phyloP scores from a whole-genome alignment of 2,329 filamentous ascomycete genomes.

The Colletotrichum tofieldiae region DNA sequence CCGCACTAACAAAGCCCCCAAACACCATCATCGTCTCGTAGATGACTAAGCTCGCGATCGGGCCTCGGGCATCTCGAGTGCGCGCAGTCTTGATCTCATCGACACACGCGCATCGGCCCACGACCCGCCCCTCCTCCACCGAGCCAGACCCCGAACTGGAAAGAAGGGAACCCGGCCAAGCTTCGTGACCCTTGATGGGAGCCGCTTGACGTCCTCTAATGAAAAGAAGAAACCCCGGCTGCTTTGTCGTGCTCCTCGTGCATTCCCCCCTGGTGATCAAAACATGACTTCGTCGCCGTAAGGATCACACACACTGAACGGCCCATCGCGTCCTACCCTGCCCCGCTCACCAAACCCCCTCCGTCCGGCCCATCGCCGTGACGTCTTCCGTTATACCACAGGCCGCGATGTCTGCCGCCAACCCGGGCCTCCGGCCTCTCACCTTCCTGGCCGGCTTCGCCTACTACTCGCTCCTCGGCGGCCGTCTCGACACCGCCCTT shows the following conservation, averaged over 20 bases:
- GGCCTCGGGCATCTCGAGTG: not conserved
- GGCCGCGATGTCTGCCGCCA: slow-evolving; percentile 10
- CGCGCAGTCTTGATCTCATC: slow-evolving; percentile 38
- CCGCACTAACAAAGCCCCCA: not conserved
- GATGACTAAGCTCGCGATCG: slow-evolving; percentile 18
- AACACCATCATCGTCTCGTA: too few species aligned
- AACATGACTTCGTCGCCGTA: slow-evolving; percentile 36
- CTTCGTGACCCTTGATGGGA: slow-evolving; percentile 24
- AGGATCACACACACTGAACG: not conserved
- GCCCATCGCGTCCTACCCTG: not conserved
- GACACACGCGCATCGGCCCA: slow-evolving; percentile 33
- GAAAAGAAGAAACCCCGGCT: not conserved
- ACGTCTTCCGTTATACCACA: not conserved
- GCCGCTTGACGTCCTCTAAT: not conserved
- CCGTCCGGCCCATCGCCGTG: not conserved
- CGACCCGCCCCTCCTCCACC: slow-evolving; percentile 29
- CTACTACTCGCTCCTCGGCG: slow-evolving; percentile 46
- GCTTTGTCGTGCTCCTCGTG: not conserved
- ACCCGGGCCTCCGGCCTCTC: slow-evolving; percentile 26
- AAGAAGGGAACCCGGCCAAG: not conserved
- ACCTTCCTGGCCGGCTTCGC: slow-evolving; percentile 40
- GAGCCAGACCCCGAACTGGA: slow-evolving; percentile 29
- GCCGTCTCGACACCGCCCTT: slow-evolving; percentile 47
- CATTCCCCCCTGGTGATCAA: not conserved
- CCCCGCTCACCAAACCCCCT: not conserved